Evolutionary conservation across 2,329 filamentous ascomycete genomes (phyloP), one percentile per base, ranked within the genome.

Genomic region (Trichophyton rubrum): DNA sequence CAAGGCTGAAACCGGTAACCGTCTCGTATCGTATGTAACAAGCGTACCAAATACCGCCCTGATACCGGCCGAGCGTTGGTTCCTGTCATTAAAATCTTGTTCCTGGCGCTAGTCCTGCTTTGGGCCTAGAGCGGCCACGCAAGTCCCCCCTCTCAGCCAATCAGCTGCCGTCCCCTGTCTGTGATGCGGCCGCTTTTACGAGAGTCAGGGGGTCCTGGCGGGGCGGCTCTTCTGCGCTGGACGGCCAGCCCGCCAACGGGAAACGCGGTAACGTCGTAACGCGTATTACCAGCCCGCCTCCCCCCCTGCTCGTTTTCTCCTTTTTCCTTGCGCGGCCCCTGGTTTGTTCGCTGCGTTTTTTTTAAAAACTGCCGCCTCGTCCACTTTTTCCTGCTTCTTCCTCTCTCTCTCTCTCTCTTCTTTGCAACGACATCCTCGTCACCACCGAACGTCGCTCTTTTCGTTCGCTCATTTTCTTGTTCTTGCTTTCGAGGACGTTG

Each of bases 401-500:
- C 33, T 38, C 33, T 38, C 33, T 38, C 9, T 33, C 24, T 55
- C 45, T 40, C 41, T 53, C 30, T 27, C n/a, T 15, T 13, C 58
- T 13, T 43, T 7, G 49, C 13, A 20, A 30, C 27, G 30, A 15
- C 49, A 9, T 15, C 49, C 24, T 53, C 49, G 15, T 43, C 40
- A 43, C 27, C 27, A 30, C 27, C 27, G 27, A 38, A 13, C 9
- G 33, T 38, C 33, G 33, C 33, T 38, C 33, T 4, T 38, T 38
- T 38, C 11, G 11, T n/a, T n/a, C 40, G n/a, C n/a, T 43, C 40
- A 43, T 43, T 43, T 43, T 43, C 38, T 24, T 40, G 15, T 59
- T 40, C 22, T 49, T 35, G 40, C 40, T 61, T 59, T 35, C 27
- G 45, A 40, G 58, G 53, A 22, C 22, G 51, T 59, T 57, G 49